Evolutionary conservation across 305 asterid genomes (phyloP).

Genomic region (Striga hermonthica): DNA sequence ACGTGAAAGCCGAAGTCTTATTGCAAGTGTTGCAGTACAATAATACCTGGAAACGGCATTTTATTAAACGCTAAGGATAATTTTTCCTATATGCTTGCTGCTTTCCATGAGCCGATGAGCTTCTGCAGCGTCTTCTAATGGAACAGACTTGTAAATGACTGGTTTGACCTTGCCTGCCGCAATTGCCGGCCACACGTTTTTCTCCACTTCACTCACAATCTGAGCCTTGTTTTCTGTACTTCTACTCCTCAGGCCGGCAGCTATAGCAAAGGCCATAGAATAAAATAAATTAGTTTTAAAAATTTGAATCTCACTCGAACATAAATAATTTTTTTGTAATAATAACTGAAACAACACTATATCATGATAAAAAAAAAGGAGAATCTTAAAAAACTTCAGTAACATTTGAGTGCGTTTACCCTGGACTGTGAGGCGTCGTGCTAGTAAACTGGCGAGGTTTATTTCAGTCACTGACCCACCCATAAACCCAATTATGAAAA

Average conservation of each 20-base stretch:
- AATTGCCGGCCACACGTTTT: slow-evolving; percentile 88
- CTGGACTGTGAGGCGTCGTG: slow-evolving; percentile 80
- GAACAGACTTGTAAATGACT: slow-evolving; percentile 56
- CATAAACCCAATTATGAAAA: slow-evolving; percentile 87
- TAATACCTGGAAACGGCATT: not conserved
- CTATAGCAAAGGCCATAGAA: slow-evolving; percentile 36
- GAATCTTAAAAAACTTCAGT: not conserved
- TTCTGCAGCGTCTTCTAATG: slow-evolving; percentile 66
- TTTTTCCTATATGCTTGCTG: slow-evolving; percentile 90
- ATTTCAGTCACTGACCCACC: slow-evolving; percentile 70
- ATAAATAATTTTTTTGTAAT: not conserved
- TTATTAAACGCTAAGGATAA: slow-evolving; percentile 45
- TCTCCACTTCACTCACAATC: slow-evolving; percentile 87
- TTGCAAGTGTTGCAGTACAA: no score
- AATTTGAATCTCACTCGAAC: not conserved
- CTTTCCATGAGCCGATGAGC: slow-evolving; percentile 81
- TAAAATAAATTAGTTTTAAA: not conserved
- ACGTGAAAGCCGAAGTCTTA: no score
- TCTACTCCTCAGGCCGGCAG: slow-evolving; percentile 75
- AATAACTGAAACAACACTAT: not conserved
- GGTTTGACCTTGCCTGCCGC: slow-evolving; percentile 78
- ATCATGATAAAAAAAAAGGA: not conserved
- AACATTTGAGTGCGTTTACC: slow-evolving; percentile 39
- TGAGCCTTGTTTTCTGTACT: slow-evolving; percentile 67
- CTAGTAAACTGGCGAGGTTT: slow-evolving; percentile 56